These are phyloP conservation scores for Aspergillus diversus DNA, from an alignment of 495 filamentous ascomycete species.

Conservation along the genomic window DNA sequence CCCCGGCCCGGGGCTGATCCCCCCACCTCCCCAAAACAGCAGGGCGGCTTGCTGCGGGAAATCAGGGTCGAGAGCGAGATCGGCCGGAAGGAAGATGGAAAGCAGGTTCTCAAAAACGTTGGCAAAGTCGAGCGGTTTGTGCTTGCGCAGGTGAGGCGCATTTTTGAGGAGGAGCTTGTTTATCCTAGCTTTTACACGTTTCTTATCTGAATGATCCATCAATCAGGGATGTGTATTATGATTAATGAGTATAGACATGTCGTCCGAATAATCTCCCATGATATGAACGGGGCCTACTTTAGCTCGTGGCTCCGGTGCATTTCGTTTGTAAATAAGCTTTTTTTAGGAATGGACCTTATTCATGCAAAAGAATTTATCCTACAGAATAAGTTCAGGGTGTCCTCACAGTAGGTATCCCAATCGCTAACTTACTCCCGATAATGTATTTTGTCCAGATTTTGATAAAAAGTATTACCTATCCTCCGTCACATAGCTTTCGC, in stretches of 20 bases:
- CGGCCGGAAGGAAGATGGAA: slow-evolving; percentile 84
- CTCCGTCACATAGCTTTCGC: no score
- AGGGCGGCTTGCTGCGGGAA: slow-evolving; percentile 82
- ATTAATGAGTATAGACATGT: neutral
- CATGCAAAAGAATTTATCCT: neutral
- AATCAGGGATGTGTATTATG: neutral
- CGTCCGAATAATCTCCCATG: neutral
- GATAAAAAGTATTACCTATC: no score
- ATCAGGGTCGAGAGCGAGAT: slow-evolving; percentile 98
- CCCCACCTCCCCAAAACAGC: slow-evolving; percentile 42
- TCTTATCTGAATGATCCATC: slow-evolving; percentile 62
- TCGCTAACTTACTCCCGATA: no score
- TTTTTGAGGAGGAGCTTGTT: slow-evolving; percentile 98
- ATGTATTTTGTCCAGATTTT: no score
- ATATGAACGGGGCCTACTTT: neutral
- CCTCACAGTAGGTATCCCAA: no score
- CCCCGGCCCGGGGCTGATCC: slow-evolving; percentile 23
- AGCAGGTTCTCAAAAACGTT: slow-evolving; percentile 95
- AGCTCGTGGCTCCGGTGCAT: neutral
- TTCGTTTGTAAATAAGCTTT: neutral
- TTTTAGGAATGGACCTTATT: neutral
- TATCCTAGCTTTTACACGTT: slow-evolving; percentile 99
- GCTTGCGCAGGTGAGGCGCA: slow-evolving; percentile 90
- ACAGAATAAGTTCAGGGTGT: no score
- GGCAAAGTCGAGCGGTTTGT: slow-evolving; percentile 98